Evolutionary conservation across 2,329 filamentous ascomycete species (phyloP), one percentile per base, ranked within the genome.

Genomic region (Cladorrhinum sp.): DNA sequence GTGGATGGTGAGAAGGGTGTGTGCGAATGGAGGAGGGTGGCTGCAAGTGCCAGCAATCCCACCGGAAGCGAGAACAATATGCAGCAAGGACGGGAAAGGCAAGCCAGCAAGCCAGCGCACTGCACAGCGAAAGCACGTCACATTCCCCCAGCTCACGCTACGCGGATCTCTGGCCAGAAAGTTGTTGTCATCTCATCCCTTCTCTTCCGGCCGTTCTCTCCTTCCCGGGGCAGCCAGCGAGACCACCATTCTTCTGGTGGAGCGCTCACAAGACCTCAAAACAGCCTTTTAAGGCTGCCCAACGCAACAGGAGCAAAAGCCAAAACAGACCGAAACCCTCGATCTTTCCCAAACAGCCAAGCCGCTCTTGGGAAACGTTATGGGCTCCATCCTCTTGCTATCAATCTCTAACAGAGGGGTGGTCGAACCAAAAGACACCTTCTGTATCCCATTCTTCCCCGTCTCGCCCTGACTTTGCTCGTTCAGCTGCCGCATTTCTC

Each of bases 101-200:
- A 39, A 55, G 53, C 55, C 50, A 60, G 52, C 55, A 50, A 60
- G 52, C 54, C 39, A 58, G 42, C 55, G 42, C 50, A 62, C 56
- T 62, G 42, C 60, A 57, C 59, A 65, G 52, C 64, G 54, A 46
- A 60, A 54, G 62, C 60, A 59, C 55, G 59, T 63, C 62, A 64
- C 65, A 57, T 65, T 62, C 60, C 55, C 56, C 23, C 30, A 50
- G 18, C n/a, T 16, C 42, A 5, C n/a, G 3, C 5, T 14, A 42
- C 36, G 36, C 36, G 14, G 36, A 14, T 16, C 16, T 16, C 36
- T 3, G 36, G 36, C 36, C 36, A 42, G 14, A 42, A 42, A n/a
- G n/a, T 28, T 28, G 4, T 28, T 28, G 4, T 9, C 4, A 28
- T 28, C 26, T 28, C 9, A 5, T 28, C 9, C 26, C 26, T 9